Evolutionary conservation across 139 green algal genomes (phyloP).

Genomic region (Chlorella sp.): DNA sequence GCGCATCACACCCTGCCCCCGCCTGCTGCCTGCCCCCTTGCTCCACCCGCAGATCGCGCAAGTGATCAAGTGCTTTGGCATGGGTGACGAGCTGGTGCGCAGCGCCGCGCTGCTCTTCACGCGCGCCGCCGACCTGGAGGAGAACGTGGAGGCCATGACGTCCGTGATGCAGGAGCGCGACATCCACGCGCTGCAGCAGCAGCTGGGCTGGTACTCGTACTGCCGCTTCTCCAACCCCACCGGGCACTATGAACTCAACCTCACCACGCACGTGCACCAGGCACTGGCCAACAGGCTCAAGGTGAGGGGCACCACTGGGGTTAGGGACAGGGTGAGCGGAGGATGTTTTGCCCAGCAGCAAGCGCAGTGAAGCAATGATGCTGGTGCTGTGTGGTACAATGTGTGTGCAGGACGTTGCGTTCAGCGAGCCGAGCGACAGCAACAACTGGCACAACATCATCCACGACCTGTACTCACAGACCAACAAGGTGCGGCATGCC

Average conservation of each 20-base stretch:
- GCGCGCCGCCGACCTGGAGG: constrained; percentile 31
- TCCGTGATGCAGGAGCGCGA: constrained; percentile 15
- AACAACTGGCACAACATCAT: constrained; percentile 57
- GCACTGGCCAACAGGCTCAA: constrained; percentile 41
- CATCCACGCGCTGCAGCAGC: constrained; percentile 10
- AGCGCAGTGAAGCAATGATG: no score
- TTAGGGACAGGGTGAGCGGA: background rate
- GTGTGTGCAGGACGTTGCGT: constrained; percentile 16
- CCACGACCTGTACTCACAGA: constrained; percentile 36
- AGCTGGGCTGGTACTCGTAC: constrained; percentile 29
- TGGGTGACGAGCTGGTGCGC: constrained; percentile 43
- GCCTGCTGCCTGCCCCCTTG: no score
- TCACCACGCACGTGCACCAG: constrained; percentile 33
- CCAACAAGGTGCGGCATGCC: constrained; percentile 19
- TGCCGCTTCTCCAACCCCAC: constrained; percentile 46
- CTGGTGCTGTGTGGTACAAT: no score
- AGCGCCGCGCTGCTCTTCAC: constrained; percentile 49
- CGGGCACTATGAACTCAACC: constrained; percentile 62
- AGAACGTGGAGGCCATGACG: constrained; percentile 20
- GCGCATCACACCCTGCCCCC: no score
- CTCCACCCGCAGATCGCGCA: constrained; percentile 22
- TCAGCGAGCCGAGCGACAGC: constrained; percentile 17
- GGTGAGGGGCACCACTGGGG: constrained; percentile 4
- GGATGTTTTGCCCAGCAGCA: background rate
- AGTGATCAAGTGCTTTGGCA: constrained; percentile 40